A percentile compares a stretch with the other conserved stretches of the same genome.
Evolutionary conservation across 805 yeast genomes (phyloP).

Genomic region (Debaryomyces prosopidis): DNA sequence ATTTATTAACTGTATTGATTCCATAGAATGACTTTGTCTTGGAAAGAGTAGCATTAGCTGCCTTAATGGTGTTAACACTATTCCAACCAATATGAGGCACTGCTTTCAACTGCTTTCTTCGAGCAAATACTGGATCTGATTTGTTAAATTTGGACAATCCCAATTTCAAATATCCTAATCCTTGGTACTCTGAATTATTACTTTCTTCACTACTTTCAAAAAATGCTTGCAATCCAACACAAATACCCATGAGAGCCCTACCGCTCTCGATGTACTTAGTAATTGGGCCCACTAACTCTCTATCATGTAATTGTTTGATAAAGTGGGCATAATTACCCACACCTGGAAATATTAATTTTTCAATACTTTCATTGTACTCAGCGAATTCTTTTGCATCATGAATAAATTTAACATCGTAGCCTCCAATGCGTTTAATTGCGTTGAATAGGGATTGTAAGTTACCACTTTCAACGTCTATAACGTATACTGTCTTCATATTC

Average conservation of each 20-base stretch:
- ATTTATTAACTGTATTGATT: conserved; percentile 65
- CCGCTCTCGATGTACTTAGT: conserved; percentile 70
- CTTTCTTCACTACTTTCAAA: conserved; percentile 78
- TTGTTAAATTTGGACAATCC: conserved; percentile 55
- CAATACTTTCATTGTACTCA: conserved; percentile 42
- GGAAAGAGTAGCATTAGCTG: conserved; percentile 21
- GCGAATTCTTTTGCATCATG: conserved; percentile 57
- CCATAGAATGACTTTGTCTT: conserved; percentile 50
- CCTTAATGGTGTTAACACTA: conserved; percentile 33
- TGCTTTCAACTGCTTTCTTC: conserved; percentile 53
- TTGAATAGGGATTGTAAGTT: conserved; percentile 86
- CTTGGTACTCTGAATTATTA: conserved; percentile 54
- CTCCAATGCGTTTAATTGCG: conserved; percentile 78
- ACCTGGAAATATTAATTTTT: conserved; percentile 81
- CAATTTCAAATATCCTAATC: conserved; percentile 48
- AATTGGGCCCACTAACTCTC: conserved; percentile 68
- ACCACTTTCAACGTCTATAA: conserved; percentile 93
- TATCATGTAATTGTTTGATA: conserved; percentile 62
- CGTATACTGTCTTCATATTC: conserved; percentile 44
- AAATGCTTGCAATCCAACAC: conserved; percentile 92
- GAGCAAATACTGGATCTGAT: conserved; percentile 32
- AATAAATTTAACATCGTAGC: conserved; percentile 60
- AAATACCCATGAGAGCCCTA: conserved; percentile 90
- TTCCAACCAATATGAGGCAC: conserved; percentile 99
- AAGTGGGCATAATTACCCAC: conserved; percentile 98